Percentiles rank a stretch among this genome's conserved stretches.
Conservation (phyloP, 441 rosid genomes). For the Euphorbia corollata region DNA sequence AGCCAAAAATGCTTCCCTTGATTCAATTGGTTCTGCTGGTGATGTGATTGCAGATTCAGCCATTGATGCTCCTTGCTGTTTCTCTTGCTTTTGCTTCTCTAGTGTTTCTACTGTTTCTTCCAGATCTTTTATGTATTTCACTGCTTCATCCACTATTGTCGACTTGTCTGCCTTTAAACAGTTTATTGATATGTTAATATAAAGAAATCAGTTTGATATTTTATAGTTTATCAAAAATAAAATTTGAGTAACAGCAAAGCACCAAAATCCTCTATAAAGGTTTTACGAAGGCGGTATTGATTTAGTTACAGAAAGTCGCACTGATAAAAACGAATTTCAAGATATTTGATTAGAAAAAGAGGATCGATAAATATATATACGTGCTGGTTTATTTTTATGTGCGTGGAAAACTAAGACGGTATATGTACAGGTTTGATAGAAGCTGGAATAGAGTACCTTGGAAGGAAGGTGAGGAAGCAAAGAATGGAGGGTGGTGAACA, state of each 20-base stretch:
- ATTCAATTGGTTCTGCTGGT: conserved; percentile 19
- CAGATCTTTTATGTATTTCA: conserved; percentile 41
- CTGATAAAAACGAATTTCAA: too few relatives aligned
- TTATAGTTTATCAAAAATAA: background rate
- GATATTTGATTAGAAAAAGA: too few relatives aligned
- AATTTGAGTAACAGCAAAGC: too few relatives aligned
- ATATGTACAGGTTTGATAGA: too few relatives aligned
- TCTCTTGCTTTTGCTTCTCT: conserved; percentile 37
- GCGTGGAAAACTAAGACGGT: too few relatives aligned
- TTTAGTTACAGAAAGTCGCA: background rate
- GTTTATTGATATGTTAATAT: background rate
- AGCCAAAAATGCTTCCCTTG: conserved; percentile 44
- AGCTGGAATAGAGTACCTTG: conserved; percentile 34
- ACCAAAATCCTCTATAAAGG: too few relatives aligned
- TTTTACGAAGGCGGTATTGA: too few relatives aligned
- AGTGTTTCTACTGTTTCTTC: conserved; percentile 35
- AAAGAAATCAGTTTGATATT: too few relatives aligned
- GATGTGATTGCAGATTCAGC: conserved; percentile 14
- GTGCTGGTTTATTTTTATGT: too few relatives aligned
- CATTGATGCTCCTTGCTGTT: conserved; percentile 14
- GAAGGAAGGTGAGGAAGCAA: conserved; percentile 51
- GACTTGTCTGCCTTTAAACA: conserved; percentile 52
- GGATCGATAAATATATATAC: too few relatives aligned
- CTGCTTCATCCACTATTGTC: conserved; percentile 55
- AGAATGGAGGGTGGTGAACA: conserved; percentile 50